phyloP scores from a whole-genome alignment of 2,329 filamentous ascomycete species.

The Acephala macrosclerotiorum region DNA sequence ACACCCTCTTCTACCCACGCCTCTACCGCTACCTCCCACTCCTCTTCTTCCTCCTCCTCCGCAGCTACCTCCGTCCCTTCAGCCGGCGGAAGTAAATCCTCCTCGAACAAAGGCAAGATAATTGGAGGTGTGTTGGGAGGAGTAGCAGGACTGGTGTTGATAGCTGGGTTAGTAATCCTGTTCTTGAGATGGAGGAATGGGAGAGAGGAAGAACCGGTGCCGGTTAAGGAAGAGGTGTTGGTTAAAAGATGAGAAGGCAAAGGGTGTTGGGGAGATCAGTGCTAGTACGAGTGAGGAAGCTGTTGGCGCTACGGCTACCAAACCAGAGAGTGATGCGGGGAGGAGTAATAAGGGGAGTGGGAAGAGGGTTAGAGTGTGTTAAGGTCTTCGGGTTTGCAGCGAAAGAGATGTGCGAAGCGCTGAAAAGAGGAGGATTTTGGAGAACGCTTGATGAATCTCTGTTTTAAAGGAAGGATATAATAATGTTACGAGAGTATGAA shows the following conservation, averaged over 20 bases:
- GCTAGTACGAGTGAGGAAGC: constrained; percentile 3
- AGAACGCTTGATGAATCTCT: neutral
- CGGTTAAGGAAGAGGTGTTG: neutral
- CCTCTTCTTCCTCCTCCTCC: neutral
- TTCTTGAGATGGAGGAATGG: constrained; percentile 23
- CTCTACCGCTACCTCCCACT: neutral
- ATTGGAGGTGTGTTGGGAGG: constrained; percentile 31
- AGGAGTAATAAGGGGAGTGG: neutral
- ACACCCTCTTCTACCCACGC: constrained; percentile 7
- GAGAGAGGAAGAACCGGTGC: neutral
- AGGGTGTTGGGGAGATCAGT: neutral
- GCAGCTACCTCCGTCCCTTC: neutral
- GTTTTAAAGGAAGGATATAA: neutral
- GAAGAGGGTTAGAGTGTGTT: constrained; percentile 7
- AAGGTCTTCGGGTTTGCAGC: neutral
- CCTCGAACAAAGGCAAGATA: constrained; percentile 15
- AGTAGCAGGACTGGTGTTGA: constrained; percentile 16
- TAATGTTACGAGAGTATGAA: neutral
- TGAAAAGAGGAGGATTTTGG: neutral
- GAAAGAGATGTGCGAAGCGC: neutral
- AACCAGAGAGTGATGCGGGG: neutral
- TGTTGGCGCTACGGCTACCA: neutral
- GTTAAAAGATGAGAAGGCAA: neutral
- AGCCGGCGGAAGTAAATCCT: neutral
- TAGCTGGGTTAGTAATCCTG: constrained; percentile 15